Base-by-base conservation (phyloP, 805 yeast species). In the Nakazawaea peltata region DNA sequence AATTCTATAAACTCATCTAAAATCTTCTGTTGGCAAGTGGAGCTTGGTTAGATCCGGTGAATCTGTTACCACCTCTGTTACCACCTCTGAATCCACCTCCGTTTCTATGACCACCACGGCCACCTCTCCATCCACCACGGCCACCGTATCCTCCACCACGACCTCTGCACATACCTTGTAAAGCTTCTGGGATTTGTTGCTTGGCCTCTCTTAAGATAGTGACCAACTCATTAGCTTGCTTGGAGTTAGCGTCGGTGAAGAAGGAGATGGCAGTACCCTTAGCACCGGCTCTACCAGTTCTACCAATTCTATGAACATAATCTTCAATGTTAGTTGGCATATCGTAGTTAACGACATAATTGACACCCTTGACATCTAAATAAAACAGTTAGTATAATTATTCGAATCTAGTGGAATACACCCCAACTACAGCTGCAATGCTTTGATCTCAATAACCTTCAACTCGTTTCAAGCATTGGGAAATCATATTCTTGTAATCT, bases 201-300 rank as follows among this genome's bases (percentile, higher is more conserved):
- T 90, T 82, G 46, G 98, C 98, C 72, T 92, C 98, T 61, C 79
- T 76, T 71, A 92, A 72, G 53, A 92, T 88, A 52, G 82, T 80
- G 52, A 90, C 74, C 56, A 92, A 73, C 53, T 86, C 92, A 51
- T 84, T 82, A 49, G 97, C 97, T 63, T 87, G 74, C 65, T 81
- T 77, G 50, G 85, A 68, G 70, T 87, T 85, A 46, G 71, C 88
- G 45, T 77, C 82, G 41, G 97, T 86, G 74, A 92, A 92, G 61
- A 90, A 77, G 7, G 97, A 85, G 47, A 87, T 76, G 37, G 98
- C 97, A 43, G 92, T 88, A 74, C 98, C 98, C 44, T 72, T 71
- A 44, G 87, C 79, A 61, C 97, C 97, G 48, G 97, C 98, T 76
- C 98, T 86, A 61, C 98, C 98, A 46, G 98, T 88, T 77, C 97